Percentiles rank a stretch among this genome's conserved stretches.
Conservation (phyloP, 345 rosid species). For the Melaleuca alternifolia region DNA sequence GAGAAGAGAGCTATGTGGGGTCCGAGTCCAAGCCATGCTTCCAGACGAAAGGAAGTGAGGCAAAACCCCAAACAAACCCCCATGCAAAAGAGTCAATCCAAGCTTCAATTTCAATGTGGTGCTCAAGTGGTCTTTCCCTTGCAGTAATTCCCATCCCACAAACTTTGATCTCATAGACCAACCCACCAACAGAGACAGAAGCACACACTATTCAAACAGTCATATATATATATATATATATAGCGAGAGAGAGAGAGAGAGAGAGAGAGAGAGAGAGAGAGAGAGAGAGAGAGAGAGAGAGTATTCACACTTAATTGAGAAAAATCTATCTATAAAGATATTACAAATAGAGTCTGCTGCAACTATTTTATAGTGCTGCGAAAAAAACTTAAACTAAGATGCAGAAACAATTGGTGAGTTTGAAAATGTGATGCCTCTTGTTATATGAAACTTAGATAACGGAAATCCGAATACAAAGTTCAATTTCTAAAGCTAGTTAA, state of each 20-base stretch:
- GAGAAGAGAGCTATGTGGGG: neutral
- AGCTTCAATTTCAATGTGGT: neutral
- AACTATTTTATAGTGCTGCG: neutral
- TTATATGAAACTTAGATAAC: neutral
- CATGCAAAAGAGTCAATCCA: neutral
- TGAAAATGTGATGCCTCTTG: neutral
- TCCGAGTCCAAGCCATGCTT: neutral
- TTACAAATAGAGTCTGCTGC: neutral
- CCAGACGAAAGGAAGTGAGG: neutral
- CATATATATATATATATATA: too few species aligned
- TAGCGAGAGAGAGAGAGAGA: too few species aligned
- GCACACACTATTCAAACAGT: neutral
- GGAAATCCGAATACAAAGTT: neutral
- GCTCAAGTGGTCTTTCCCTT: neutral
- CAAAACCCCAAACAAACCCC: neutral
- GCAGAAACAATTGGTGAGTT: neutral
- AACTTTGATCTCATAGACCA: neutral
- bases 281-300: neutral
- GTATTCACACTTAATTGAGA: neutral
- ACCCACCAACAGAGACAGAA: neutral
- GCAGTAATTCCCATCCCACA: neutral
- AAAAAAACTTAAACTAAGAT: neutral
- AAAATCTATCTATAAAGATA: neutral
- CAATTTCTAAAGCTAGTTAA: neutral
- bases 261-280: too few species aligned